Base-by-base conservation (phyloP, 2,329 filamentous ascomycete genomes). In the Fusarium sp. region DNA sequence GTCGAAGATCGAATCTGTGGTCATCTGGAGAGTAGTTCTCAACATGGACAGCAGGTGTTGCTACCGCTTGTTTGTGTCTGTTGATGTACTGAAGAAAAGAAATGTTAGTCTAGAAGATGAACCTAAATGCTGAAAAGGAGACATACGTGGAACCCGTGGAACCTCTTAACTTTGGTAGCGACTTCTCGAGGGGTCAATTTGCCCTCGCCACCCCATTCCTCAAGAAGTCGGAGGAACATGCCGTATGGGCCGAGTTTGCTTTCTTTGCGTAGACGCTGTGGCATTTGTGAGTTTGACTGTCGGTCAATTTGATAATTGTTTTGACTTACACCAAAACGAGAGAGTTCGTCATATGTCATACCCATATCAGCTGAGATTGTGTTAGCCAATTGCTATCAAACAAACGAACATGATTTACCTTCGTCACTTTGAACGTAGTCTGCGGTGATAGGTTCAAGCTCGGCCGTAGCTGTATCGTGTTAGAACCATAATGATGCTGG, bases 381-480 rank as follows among this genome's bases (percentile, higher is more conserved):
- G 32, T 63, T 51, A 63, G 27, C 15, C 1, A n/a, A 27, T 24
- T 8, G n/a, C 29, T 43, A 8, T 12, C n/a, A 9, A 22, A 6
- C 16, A 6, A 6, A 18, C 15, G 22, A 18, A 8, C 2, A 15
- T 20, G 6, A 34, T 56, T 30, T 10, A 43, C 60, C 56, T 67
- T 83, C 82, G 43, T 83, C 82, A 13, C 72, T 76, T 40, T 83
- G 82, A 2, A 73, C 70, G 18, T 77, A 73, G 13, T 78, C 76
- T 6, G 78, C 78, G 0, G 80, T 81, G 12, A 83, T 78, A 2
- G 81, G 82, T 7, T 83, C 79, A 1, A 85, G 79, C 66, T 88
- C 87, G 9, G 86, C 87, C 20, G 64, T 67, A 13, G 64, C 63
- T 66, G 20, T 30, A 7, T 16, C 12, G n/a, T 38, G 30, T 66